Evolutionary conservation across 805 yeast species (phyloP).

Genomic region (Candida ascalaphidarum): DNA sequence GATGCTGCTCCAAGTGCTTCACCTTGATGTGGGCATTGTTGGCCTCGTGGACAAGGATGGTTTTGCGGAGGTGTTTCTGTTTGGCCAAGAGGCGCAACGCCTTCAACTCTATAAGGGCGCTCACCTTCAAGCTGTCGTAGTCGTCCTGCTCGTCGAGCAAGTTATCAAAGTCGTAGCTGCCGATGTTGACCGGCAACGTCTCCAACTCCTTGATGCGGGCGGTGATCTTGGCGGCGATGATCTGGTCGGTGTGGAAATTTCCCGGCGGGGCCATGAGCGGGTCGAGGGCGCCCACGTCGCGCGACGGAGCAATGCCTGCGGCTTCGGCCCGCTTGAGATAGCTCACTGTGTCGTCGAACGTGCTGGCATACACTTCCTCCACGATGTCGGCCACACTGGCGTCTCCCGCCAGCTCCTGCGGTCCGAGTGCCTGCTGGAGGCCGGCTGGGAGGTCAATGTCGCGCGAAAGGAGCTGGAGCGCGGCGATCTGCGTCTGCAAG

Average conservation of each 20-base stretch:
- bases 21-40: conserved; percentile 49
- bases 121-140: conserved; percentile 53
- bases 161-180: conserved; percentile 39
- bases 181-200: conserved; percentile 60
- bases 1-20: conserved; percentile 41
- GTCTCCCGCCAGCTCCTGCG: background rate
- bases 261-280: conserved; percentile 40
- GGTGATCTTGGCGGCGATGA: conserved; percentile 45
- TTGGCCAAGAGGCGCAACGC: conserved; percentile 55
- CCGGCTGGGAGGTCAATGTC: conserved; percentile 57
- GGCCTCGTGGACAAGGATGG: conserved; percentile 43
- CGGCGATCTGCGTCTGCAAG: conserved; percentile 51
- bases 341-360: too few relatives aligned
- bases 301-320: conserved; percentile 28
- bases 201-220: conserved; percentile 56
- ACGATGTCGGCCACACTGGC: background rate
- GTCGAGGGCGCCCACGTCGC: conserved; percentile 13
- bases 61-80: conserved; percentile 64
- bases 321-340: conserved; percentile 22
- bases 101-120: conserved; percentile 63
- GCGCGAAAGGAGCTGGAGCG: conserved; percentile 55
- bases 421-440: conserved; percentile 24
- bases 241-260: conserved; percentile 40
- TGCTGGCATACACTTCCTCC: too few relatives aligned
- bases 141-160: conserved; percentile 1